Percentiles rank a stretch among this genome's conserved stretches.
phyloP scores from a whole-genome alignment of 768 basidiomycete species.

The Fibroporia radiculosa region DNA sequence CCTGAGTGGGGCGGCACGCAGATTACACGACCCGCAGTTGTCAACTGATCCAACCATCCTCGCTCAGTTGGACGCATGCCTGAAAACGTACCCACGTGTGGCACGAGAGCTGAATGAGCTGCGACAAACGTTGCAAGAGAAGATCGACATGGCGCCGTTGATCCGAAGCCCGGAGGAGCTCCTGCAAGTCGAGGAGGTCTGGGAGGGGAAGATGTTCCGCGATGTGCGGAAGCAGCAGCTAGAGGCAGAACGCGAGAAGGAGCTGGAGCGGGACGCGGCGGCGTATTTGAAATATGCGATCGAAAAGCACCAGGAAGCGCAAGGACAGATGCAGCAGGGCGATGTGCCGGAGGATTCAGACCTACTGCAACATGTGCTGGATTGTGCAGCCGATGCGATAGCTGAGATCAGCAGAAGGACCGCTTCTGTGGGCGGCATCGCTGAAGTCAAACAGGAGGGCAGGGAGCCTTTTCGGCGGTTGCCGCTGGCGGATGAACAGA shows the following conservation, averaged over 20 bases:
- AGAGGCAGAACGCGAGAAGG: constrained; percentile 17
- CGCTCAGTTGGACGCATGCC: constrained; percentile 13
- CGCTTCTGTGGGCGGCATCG: constrained; percentile 6
- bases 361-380: constrained; percentile 48
- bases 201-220: constrained; percentile 23
- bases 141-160: constrained; percentile 36
- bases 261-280: constrained; percentile 21
- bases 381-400: constrained; percentile 48
- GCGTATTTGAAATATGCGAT: constrained; percentile 23
- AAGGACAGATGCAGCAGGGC: constrained; percentile 13
- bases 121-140: constrained; percentile 13
- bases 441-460: too few relatives aligned
- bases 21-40: constrained; percentile 10
- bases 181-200: constrained; percentile 28
- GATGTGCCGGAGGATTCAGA: constrained; percentile 31
- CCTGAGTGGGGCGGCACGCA: constrained; percentile 22
- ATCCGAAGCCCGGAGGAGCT: constrained; percentile 35
- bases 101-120: constrained; percentile 14
- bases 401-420: constrained; percentile 27
- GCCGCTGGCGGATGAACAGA: constrained; percentile 2
- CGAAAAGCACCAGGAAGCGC: constrained; percentile 21
- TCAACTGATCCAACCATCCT: constrained; percentile 4
- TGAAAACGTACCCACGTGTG: constrained; percentile 14
- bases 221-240: constrained; percentile 25
- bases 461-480: too few relatives aligned